Percentiles rank a stretch among this genome's conserved stretches.
These are phyloP conservation scores for Dryas drummondii DNA, from an alignment of 306 rosid genomes.

Conservation along the genomic window DNA sequence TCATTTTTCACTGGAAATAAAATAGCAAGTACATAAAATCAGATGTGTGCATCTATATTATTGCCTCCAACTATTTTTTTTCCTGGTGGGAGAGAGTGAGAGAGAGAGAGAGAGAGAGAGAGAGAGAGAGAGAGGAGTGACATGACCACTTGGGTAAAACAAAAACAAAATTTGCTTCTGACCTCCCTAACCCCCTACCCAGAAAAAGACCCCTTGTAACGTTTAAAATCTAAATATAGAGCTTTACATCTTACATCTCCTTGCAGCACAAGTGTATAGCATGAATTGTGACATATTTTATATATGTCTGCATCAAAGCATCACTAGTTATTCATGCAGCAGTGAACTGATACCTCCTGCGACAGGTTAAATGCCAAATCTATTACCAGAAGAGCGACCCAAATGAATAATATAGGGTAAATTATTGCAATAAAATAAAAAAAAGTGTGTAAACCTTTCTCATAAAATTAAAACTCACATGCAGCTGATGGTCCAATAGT, in stretches of 20 bases:
- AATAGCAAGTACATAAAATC: background rate
- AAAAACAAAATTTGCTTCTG: background rate
- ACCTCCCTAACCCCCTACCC: background rate
- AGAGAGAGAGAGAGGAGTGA: too few relatives aligned
- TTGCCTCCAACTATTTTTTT: too few relatives aligned
- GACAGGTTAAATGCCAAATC: background rate
- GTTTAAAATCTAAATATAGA: background rate
- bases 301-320: constrained; percentile 13
- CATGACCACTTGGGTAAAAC: background rate
- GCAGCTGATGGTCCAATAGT: background rate
- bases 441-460: background rate
- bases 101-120: too few relatives aligned
- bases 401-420: background rate
- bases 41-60: too few relatives aligned
- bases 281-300: background rate
- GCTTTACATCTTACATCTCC: constrained; percentile 18
- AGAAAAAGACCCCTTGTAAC: background rate
- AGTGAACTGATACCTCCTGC: background rate
- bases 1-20: background rate
- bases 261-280: constrained; percentile 6
- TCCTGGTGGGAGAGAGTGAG: background rate
- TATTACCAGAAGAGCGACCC: background rate
- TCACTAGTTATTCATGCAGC: background rate
- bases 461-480: constrained; percentile 1
- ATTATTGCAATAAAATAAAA: background rate